Conservation (phyloP, 768 basidiomycete genomes). For the Leccinum truebloodii region DNA sequence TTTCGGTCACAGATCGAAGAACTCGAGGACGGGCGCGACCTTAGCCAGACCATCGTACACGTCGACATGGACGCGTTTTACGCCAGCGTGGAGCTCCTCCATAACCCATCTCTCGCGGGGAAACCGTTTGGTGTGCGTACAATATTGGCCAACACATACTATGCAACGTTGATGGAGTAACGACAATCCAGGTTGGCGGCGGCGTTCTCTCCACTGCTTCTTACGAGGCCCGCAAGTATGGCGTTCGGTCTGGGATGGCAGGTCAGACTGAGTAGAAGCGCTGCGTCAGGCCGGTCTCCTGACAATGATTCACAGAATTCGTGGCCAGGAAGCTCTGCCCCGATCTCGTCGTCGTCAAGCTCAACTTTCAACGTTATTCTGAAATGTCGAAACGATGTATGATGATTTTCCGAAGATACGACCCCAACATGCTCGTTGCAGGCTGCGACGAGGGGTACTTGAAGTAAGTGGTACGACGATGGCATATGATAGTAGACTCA, state of each 20-base stretch:
- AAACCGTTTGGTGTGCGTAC: conserved; percentile 73
- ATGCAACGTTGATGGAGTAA: conserved; percentile 5
- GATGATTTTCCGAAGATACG: conserved; percentile 65
- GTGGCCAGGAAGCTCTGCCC: conserved; percentile 95
- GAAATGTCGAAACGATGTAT: conserved; percentile 77
- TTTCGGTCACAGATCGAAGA: conserved; percentile 49
- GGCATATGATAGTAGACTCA: conserved; percentile 6
- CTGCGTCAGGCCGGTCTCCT: neutral
- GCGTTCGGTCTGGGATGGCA: conserved; percentile 96
- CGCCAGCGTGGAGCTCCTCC: conserved; percentile 74
- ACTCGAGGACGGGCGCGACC: conserved; percentile 74
- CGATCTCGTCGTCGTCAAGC: conserved; percentile 69
- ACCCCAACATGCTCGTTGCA: conserved; percentile 71
- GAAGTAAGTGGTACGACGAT: conserved; percentile 54
- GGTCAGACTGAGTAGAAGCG: conserved; percentile 42
- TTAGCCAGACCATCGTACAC: conserved; percentile 85
- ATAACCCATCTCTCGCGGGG: conserved; percentile 60
- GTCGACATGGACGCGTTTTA: conserved; percentile 97
- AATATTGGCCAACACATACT: no score
- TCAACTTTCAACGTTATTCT: conserved; percentile 59
- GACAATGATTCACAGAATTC: conserved; percentile 55
- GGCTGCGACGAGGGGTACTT: conserved; percentile 92
- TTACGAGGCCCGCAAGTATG: conserved; percentile 89
- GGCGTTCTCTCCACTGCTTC: conserved; percentile 89
- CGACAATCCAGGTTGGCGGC: conserved; percentile 59